Conservation (phyloP, 1,139 yeast species). For the Taphrina communis region DNA sequence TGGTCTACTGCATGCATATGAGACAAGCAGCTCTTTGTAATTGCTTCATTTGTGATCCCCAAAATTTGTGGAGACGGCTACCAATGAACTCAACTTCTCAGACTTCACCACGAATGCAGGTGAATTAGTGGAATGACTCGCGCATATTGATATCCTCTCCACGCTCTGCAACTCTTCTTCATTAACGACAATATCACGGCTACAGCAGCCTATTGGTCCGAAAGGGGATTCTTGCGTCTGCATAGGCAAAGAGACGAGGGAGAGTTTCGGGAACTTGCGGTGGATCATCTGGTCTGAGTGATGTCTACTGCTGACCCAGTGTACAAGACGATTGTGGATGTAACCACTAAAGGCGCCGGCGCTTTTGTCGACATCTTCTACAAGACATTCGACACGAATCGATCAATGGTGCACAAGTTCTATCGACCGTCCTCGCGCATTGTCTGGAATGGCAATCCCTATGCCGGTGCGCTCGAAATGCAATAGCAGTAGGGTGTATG, state of each 20-base stretch:
- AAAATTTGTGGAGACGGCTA: background rate
- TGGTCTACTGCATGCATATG: too few relatives aligned
- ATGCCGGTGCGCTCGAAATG: slow-evolving; percentile 20
- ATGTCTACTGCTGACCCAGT: slow-evolving; percentile 32
- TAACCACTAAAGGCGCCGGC: slow-evolving; percentile 41
- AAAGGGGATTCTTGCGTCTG: too few relatives aligned
- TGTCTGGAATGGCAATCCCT: slow-evolving; percentile 42
- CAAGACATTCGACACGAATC: slow-evolving; percentile 42
- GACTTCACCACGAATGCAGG: background rate
- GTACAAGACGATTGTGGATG: slow-evolving; percentile 37
- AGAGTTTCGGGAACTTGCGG: too few relatives aligned
- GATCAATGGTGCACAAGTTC: slow-evolving; percentile 38
- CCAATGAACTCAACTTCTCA: background rate
- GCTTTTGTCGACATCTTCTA: slow-evolving; percentile 40
- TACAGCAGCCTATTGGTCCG: background rate
- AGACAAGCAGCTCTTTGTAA: too few relatives aligned
- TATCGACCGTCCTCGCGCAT: slow-evolving; percentile 42
- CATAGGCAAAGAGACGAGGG: too few relatives aligned
- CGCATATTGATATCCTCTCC: background rate
- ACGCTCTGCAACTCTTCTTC: background rate
- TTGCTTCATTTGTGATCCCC: too few relatives aligned
- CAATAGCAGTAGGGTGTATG: background rate
- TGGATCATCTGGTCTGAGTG: background rate
- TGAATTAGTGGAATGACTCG: too few relatives aligned
- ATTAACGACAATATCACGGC: background rate